Evolutionary conservation across 768 basidiomycete genomes (phyloP).

Genomic region (Phaeolepiota aurea): DNA sequence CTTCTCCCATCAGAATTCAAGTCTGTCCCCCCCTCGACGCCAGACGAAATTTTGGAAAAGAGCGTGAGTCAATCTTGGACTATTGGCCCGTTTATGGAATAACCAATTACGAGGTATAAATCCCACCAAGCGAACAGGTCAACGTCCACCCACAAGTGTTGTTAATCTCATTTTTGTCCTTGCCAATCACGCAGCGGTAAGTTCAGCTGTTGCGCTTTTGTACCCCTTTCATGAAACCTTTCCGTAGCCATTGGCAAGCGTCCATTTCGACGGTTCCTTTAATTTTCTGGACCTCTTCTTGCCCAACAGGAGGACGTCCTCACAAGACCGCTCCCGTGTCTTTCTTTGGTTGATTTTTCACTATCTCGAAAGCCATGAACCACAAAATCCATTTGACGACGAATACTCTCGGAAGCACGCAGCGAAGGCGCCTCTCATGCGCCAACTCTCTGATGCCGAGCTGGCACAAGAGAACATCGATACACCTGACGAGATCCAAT

Average conservation of each 20-base stretch:
- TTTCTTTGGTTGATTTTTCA: slow-evolving; percentile 83
- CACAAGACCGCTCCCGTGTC: slow-evolving; percentile 63
- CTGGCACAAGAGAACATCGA: slow-evolving; percentile 68
- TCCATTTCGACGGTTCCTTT: slow-evolving; percentile 67
- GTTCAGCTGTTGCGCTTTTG: slow-evolving; percentile 8
- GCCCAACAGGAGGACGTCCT: slow-evolving; percentile 58
- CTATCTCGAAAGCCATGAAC: slow-evolving; percentile 62
- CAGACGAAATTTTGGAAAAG: slow-evolving; percentile 64
- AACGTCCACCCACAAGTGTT: slow-evolving; percentile 74
- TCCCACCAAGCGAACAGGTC: slow-evolving; percentile 40
- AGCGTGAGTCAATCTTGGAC: slow-evolving; percentile 34
- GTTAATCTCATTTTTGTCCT: slow-evolving; percentile 84
- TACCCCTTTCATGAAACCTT: slow-evolving; percentile 4
- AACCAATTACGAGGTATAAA: slow-evolving; percentile 6
- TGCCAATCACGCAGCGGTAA: slow-evolving; percentile 70
- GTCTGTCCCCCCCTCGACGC: slow-evolving; percentile 59
- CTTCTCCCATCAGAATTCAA: slow-evolving; percentile 63
- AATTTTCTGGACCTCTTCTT: slow-evolving; percentile 84
- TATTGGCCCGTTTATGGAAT: slow-evolving; percentile 5
- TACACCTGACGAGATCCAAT: slow-evolving; percentile 66
- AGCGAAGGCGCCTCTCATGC: slow-evolving; percentile 58
- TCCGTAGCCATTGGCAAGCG: slow-evolving; percentile 44
- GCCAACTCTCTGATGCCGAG: slow-evolving; percentile 46
- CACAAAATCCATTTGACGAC: slow-evolving; percentile 71
- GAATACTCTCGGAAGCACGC: slow-evolving; percentile 46